Evolutionary conservation across 2,329 filamentous ascomycete species (phyloP), one percentile per base, ranked within the genome.

Genomic region (Penicillium sp.): DNA sequence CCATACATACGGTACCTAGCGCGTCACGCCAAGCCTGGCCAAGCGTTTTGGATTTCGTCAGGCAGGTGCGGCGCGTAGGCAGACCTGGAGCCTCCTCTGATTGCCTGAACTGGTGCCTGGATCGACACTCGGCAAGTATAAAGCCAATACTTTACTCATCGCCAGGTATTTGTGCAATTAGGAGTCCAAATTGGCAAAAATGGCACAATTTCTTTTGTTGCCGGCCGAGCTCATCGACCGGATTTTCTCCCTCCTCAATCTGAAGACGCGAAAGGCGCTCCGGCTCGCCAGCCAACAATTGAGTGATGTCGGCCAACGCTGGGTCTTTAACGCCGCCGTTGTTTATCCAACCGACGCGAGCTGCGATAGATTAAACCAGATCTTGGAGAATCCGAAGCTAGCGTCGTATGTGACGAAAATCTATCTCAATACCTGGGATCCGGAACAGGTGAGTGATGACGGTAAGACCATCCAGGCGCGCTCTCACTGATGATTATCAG

Each of bases 141-240:
- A 41, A 41, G 11, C 15, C 8, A 4, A 5, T 15, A 4, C 21
- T 21, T 21, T 21, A 21, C 21, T 1, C 21, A 5, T 15, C 15
- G 35, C 19, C 30, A 19, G 31, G 4, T 7, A 13, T 11, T 17
- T 19, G 23, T 29, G 7, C 13, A 17, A 17, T 7, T 44, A 6
- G 26, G 26, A 26, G 5, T 26, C 26, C 31, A 9, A 31, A 35
- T 49, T 56, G 54, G 5, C 19, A 5, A 9, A 31, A 35, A 56
- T 56, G 54, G 5, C 19, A 5, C 5, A 23, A 7, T 19, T 57
- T 19, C 30, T 30, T 7, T n/a, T 13, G 1, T 19, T 57, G 2
- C 55, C 55, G 8, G 3, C 15, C n/a, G 55, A 57, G 31, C 41
- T 50, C n/a, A 45, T 57, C n/a, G 44, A 57, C 15, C 55, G 31